Evolutionary conservation across 345 rosid species (phyloP), one percentile per base, ranked within the genome.

Genomic region (Geranium brycei): DNA sequence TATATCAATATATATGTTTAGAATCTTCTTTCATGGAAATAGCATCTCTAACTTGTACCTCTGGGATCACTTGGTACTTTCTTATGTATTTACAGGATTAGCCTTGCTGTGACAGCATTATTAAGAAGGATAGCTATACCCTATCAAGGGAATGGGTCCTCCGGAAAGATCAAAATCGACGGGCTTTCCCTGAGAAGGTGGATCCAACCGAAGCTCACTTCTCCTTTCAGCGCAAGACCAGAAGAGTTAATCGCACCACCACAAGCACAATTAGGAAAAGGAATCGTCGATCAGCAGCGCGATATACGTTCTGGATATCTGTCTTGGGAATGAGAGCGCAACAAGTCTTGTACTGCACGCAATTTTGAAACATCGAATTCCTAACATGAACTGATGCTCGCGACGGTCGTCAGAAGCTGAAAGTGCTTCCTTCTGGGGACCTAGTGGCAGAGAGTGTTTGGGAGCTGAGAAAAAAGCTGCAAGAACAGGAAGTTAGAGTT

Each of bases 101-200:
- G 88, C 59, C 88, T 61, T 64, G 87, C 79, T 17, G 71, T 91
- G 16, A 82, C 80, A 59, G 82, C 97, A 18, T 62, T 91, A 62
- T 68, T 91, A 77, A 83, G 97, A 80, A 85, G 96, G 71, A 67
- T 91, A 59, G 79, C 82, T 32, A 65, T 91, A 65, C 74, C 84
- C 23, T 86, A 85, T 72, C 88, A 86, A 68, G 89, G 97, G 71
- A 88, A 82, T 32, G 97, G 76, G 62, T 85, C 93, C 23, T 77
- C 62, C 40, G 91, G 88, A 53, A 84, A 68, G 70, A 66, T 91
- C 72, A 80, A 89, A 76, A 86, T 91, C 72, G 84, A 72, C 57
- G 96, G 96, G 35, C 82, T 85, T 62, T 69, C 89, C 23, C 67
- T 91, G 70, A 81, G 75, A 75, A 84, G 89, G 71, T 91, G 98